These are phyloP conservation scores for Simmondsia chinensis DNA, from an alignment of 148 eudicot genomes.

Conservation along the genomic window DNA sequence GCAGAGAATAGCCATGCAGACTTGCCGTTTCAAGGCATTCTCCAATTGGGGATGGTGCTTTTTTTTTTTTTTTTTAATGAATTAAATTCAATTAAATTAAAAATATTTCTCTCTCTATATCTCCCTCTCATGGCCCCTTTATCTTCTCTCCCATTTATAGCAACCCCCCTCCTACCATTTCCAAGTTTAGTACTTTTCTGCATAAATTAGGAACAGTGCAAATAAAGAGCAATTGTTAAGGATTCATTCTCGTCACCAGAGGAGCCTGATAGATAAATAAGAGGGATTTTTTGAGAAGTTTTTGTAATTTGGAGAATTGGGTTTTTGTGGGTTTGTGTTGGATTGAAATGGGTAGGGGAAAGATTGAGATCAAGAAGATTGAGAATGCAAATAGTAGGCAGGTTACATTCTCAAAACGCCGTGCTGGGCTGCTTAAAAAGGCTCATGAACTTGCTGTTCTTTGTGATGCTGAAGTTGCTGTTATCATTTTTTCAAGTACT, in stretches of 20 bases:
- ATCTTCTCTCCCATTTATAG: conserved; percentile 32
- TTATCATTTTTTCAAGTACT: conserved; percentile 53
- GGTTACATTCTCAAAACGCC: conserved; percentile 60
- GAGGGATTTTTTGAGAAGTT: conserved; percentile 2
- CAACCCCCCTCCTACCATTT: conserved; percentile 17
- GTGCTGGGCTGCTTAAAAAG: conserved; percentile 58
- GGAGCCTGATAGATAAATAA: background rate
- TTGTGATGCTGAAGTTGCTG: conserved; percentile 67
- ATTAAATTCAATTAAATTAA: no score
- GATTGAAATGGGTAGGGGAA: conserved; percentile 47
- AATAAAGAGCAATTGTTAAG: conserved; percentile 1
- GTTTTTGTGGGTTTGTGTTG: conserved; percentile 11
- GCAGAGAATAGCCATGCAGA: conserved; percentile 53
- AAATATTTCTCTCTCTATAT: conserved; percentile 30
- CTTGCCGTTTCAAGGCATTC: conserved; percentile 60
- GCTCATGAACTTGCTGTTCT: conserved; percentile 58
- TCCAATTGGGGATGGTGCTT: conserved; percentile 37
- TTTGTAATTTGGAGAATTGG: conserved; percentile 7
- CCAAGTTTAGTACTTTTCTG: conserved; percentile 13
- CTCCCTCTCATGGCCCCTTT: conserved; percentile 11
- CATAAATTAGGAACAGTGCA: background rate
- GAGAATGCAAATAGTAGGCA: conserved; percentile 72
- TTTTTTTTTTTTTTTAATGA: conserved; percentile 9
- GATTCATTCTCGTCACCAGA: background rate
- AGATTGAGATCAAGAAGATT: conserved; percentile 54